Percentiles rank a stretch among this genome's conserved stretches.
These are phyloP conservation scores for Ulota crispa DNA, from an alignment of 225 moss, liverwort and hornwort species.

Conservation along the genomic window DNA sequence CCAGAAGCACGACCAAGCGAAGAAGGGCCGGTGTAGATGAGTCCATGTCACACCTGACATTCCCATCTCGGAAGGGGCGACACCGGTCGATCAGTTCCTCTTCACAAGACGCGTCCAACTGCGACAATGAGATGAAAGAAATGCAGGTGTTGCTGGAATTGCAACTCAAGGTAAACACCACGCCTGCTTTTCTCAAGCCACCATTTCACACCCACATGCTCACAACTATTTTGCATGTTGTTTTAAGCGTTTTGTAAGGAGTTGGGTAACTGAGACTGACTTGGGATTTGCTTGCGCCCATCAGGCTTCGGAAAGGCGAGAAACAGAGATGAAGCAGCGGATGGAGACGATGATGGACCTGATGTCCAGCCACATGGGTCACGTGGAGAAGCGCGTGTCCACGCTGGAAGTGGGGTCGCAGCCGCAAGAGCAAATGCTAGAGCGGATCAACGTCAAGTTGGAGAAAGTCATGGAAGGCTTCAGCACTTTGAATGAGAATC, in stretches of 20 bases:
- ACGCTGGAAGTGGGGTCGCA: conserved; percentile 28
- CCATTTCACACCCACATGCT: no score
- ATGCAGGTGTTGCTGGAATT: conserved; percentile 56
- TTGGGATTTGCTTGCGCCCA: no score
- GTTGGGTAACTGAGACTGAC: no score
- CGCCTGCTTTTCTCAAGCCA: neutral
- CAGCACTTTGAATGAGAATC: conserved; percentile 41
- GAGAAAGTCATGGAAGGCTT: conserved; percentile 66
- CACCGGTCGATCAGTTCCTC: neutral
- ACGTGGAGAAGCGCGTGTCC: conserved; percentile 47
- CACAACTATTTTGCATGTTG: no score
- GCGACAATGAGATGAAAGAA: conserved; percentile 37
- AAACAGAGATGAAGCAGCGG: conserved; percentile 54
- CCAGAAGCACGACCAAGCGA: conserved; percentile 32
- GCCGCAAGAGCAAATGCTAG: conserved; percentile 41
- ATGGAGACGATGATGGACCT: conserved; percentile 59
- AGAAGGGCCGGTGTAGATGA: conserved; percentile 26
- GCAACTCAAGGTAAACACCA: conserved; percentile 42
- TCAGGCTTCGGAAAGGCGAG: conserved; percentile 60
- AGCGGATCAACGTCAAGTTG: conserved; percentile 53
- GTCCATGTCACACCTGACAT: neutral
- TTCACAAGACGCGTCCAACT: neutral
- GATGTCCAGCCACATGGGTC: conserved; percentile 47
- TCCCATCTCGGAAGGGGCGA: neutral
- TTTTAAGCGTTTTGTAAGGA: no score